Conservation (phyloP, 2,329 filamentous ascomycete genomes). For the Aspergillus floridensis region DNA sequence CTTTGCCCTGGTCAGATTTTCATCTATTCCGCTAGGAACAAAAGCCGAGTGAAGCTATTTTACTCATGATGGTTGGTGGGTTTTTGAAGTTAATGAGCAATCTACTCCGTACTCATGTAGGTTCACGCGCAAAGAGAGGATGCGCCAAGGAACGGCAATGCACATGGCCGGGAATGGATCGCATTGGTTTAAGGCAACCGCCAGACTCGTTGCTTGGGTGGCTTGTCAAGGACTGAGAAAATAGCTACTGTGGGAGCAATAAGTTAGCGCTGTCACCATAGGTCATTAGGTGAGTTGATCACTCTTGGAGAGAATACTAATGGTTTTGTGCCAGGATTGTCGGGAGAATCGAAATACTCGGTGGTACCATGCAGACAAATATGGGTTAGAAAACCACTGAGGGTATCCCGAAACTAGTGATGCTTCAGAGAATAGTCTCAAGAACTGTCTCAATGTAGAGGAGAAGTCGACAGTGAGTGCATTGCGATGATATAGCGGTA, state of each 20-base stretch:
- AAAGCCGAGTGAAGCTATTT: neutral
- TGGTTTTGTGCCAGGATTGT: neutral
- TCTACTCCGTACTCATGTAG: neutral
- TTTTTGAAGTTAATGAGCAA: neutral
- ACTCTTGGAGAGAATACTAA: neutral
- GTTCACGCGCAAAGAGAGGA: neutral
- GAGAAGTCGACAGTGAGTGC: no score
- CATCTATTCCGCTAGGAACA: neutral
- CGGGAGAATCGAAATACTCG: neutral
- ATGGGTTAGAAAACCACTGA: neutral
- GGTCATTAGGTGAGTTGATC: neutral
- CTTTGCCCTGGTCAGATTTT: neutral
- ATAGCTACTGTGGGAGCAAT: neutral
- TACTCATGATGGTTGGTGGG: neutral
- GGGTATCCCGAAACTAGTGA: no score
- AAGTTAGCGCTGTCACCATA: neutral
- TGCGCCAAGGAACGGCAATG: slow-evolving; percentile 5
- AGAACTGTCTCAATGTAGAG: no score
- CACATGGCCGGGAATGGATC: slow-evolving; percentile 4
- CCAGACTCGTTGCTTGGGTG: neutral
- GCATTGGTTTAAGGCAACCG: slow-evolving; percentile 9
- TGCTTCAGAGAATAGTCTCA: no score
- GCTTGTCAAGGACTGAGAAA: no score
- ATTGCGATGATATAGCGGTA: no score
- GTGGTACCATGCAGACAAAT: neutral